Percentiles rank a stretch among this genome's conserved stretches.
phyloP scores from a whole-genome alignment of 2,329 filamentous ascomycete genomes.

The Colletotrichum cereale region DNA sequence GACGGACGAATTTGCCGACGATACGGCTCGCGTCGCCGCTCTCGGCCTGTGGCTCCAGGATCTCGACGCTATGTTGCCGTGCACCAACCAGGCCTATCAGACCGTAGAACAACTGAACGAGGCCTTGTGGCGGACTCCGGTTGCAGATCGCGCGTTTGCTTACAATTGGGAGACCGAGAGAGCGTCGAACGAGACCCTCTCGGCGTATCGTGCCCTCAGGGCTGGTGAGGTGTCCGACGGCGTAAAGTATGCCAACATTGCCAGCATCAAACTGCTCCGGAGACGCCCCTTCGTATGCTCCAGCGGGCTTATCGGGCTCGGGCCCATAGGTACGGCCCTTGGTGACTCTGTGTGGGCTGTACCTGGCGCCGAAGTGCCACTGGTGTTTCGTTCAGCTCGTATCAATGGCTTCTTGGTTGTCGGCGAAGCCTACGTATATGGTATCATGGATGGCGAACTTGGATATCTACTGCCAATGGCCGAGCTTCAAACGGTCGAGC shows the following conservation, averaged over 20 bases:
- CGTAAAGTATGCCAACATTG: slow-evolving; percentile 15
- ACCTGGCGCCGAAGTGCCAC: not conserved
- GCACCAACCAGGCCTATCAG: not conserved
- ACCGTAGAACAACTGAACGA: not conserved
- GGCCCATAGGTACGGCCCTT: not conserved
- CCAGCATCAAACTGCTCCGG: slow-evolving; percentile 3
- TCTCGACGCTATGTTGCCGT: not conserved
- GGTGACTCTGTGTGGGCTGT: slow-evolving; percentile 9
- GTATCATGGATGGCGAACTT: slow-evolving; percentile 11
- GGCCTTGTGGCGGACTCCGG: slow-evolving; percentile 14
- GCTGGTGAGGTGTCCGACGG: not conserved
- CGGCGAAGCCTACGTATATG: slow-evolving; percentile 15
- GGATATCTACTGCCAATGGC: not conserved
- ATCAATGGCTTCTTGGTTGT: not conserved
- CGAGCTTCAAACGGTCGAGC: not conserved
- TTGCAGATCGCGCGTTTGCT: slow-evolving; percentile 14
- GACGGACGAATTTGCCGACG: not conserved
- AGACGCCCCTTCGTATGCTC: not conserved
- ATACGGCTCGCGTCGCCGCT: not conserved
- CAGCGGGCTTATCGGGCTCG: not conserved
- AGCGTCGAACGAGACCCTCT: not conserved
- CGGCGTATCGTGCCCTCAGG: slow-evolving; percentile 10
- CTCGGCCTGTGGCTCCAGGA: not conserved
- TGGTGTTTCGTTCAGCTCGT: not conserved
- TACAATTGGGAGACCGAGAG: slow-evolving; percentile 22